These are phyloP conservation scores for Cyberlindnera maritima DNA, from an alignment of 805 yeast genomes.

Conservation along the genomic window DNA sequence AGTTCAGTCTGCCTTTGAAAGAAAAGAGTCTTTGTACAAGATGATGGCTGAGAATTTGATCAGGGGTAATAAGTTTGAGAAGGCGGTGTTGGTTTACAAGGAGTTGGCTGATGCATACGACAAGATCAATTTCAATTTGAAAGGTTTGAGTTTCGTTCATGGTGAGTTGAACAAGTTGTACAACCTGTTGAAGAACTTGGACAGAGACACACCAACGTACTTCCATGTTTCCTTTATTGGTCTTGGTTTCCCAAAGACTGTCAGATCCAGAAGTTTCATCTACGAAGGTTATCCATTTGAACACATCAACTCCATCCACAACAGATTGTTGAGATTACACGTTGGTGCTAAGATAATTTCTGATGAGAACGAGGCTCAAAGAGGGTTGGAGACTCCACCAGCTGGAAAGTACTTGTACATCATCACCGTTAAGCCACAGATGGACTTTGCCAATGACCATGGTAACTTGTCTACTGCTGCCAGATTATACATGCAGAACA, in stretches of 20 bases:
- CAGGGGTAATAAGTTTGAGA: constrained; percentile 71
- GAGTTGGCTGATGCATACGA: constrained; percentile 76
- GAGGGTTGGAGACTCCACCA: constrained; percentile 46
- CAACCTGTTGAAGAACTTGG: constrained; percentile 60
- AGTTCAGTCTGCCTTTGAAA: constrained; percentile 74
- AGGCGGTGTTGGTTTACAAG: constrained; percentile 75
- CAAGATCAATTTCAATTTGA: constrained; percentile 68
- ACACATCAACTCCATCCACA: constrained; percentile 79
- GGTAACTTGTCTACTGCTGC: constrained; percentile 49
- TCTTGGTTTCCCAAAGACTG: constrained; percentile 75
- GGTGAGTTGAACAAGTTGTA: constrained; percentile 67
- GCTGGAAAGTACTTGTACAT: constrained; percentile 76
- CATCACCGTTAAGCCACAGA: constrained; percentile 67
- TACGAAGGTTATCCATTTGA: constrained; percentile 88
- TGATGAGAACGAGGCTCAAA: constrained; percentile 52
- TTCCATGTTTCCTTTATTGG: constrained; percentile 82
- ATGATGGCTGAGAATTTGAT: constrained; percentile 68
- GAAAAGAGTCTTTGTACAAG: constrained; percentile 71
- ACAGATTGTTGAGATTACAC: constrained; percentile 66
- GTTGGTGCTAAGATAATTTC: constrained; percentile 78
- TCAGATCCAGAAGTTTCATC: constrained; percentile 73
- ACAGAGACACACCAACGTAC: constrained; percentile 71
- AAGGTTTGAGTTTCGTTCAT: constrained; percentile 71
- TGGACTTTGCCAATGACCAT: constrained; percentile 43
- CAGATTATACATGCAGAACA: constrained; percentile 71